Percentiles rank a stretch among this genome's conserved stretches.
These are phyloP conservation scores for Pseudogymnoascus sp. DNA, from an alignment of 2,329 filamentous ascomycete species.

Conservation along the genomic window DNA sequence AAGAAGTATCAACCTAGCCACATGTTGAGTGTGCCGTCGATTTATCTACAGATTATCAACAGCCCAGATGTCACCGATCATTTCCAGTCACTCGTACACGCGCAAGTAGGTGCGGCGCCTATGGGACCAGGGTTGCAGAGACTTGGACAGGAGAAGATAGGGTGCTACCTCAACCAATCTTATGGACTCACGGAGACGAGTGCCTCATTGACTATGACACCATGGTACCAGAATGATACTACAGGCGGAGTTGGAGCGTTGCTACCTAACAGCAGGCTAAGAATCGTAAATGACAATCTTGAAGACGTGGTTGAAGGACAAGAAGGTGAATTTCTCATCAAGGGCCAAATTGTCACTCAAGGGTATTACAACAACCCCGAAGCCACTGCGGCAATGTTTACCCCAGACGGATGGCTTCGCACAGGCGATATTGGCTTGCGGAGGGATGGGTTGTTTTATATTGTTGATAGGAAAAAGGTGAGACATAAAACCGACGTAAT, in stretches of 20 bases:
- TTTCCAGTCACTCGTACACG: neutral
- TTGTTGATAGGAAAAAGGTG: slow-evolving; percentile 61
- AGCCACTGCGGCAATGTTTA: slow-evolving; percentile 23
- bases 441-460: slow-evolving; percentile 34
- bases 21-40: slow-evolving; percentile 53
- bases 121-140: slow-evolving; percentile 41
- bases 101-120: slow-evolving; percentile 37
- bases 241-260: slow-evolving; percentile 55
- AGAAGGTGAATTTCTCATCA: slow-evolving; percentile 15
- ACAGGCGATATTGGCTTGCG: slow-evolving; percentile 38
- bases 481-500: slow-evolving; percentile 31
- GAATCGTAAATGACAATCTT: slow-evolving; percentile 51
- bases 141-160: slow-evolving; percentile 59
- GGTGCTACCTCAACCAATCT: slow-evolving; percentile 74
- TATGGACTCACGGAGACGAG: slow-evolving; percentile 84
- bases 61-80: slow-evolving; percentile 37
- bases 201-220: slow-evolving; percentile 63
- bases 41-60: slow-evolving; percentile 52
- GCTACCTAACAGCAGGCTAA: slow-evolving; percentile 59
- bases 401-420: slow-evolving; percentile 28
- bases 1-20: slow-evolving; percentile 41
- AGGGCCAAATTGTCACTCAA: slow-evolving; percentile 28
- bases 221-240: slow-evolving; percentile 43
- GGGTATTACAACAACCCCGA: slow-evolving; percentile 29
- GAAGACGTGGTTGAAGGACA: slow-evolving; percentile 38